Conservation (phyloP, 192 early-diverging fungal species). For the Mortierella claussenii region DNA sequence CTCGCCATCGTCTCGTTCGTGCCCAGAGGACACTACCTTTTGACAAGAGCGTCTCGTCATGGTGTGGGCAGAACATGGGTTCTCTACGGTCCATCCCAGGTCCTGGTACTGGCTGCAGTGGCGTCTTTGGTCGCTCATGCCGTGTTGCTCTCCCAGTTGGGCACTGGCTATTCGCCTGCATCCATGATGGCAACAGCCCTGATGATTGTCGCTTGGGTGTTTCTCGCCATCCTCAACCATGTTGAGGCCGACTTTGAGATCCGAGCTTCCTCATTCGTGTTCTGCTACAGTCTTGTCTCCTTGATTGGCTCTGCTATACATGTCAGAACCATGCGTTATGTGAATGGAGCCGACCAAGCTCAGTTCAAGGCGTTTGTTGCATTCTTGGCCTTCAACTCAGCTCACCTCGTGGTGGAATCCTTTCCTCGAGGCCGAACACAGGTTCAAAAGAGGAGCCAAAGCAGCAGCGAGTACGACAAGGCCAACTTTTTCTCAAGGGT, state of each 20-base stretch:
- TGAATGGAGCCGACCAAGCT: constrained; percentile 13
- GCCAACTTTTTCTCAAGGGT: constrained; percentile 46
- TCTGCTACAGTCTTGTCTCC: constrained; percentile 15
- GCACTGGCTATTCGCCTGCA: constrained; percentile 16
- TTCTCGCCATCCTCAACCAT: constrained; percentile 7
- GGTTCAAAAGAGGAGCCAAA: constrained; percentile 7
- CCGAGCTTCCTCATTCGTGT: constrained; percentile 22
- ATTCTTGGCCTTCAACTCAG: constrained; percentile 34
- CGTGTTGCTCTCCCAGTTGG: constrained; percentile 2
- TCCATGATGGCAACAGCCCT: constrained; percentile 11
- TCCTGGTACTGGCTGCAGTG: constrained; percentile 9
- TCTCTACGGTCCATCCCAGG: constrained; percentile 27
- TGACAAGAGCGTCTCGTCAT: constrained; percentile 7
- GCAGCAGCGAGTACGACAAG: constrained; percentile 31
- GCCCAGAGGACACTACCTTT: neutral
- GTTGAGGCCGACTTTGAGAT: constrained; percentile 17
- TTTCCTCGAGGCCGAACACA: constrained; percentile 34
- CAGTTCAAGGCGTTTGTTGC: constrained; percentile 47
- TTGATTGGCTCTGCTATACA: constrained; percentile 35
- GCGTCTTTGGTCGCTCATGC: constrained; percentile 8
- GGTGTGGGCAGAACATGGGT: constrained; percentile 17
- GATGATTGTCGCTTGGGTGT: constrained; percentile 22
- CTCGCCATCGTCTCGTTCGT: constrained; percentile 11
- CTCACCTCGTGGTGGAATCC: constrained; percentile 32
- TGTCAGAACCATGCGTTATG: constrained; percentile 36